Evolutionary conservation across 345 rosid genomes (phyloP), one percentile per base, ranked within the genome.

Genomic region (Citrus medica): DNA sequence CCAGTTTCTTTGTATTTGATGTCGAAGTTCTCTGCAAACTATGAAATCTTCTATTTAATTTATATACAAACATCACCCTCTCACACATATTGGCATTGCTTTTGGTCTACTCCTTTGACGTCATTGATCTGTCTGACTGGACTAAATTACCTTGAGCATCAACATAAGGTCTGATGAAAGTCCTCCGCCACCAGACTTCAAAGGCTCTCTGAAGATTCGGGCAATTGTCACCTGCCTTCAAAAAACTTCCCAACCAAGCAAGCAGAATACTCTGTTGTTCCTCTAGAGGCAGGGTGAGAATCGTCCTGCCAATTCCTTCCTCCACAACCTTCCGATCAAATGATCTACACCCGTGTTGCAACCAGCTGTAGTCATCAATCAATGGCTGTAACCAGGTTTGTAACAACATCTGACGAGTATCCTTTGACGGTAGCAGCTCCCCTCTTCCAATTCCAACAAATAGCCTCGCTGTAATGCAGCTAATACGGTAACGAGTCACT

Each of bases 131-230:
- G 33, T 85, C 86, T 1, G 85, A 81, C 40, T 78, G 87, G 59
- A 67, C 82, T 73, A 30, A 19, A 76, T 78, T 78, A n/a, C 83
- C 82, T 70, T 81, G 89, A 37, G 83, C 72, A 56, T 89, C 93
- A 32, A 71, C 83, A 73, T 88, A 89, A n/a, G 99, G 98, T 80
- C 94, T 88, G 69, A 93, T 82, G 77, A 96, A 96, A 7, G 99
- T 87, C 74, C 99, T 75, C 8, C 99, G 91, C 99, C 99, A 96
- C 99, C 99, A 96, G 62, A 96, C 99, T 88, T 96, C 95, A 32
- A 96, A 96, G 38, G 99, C 97, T 87, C 92, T 85, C 76, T 91
- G 99, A 75, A 96, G 95, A 85, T 96, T 96, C 4, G 99, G 99
- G 89, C 99, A 96, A 69, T 89, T 91, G 84, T 96, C 94, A 30